Percentiles rank a stretch among this genome's conserved stretches.
Conservation (phyloP, 2,329 filamentous ascomycete genomes). For the Madurella fahalii region DNA sequence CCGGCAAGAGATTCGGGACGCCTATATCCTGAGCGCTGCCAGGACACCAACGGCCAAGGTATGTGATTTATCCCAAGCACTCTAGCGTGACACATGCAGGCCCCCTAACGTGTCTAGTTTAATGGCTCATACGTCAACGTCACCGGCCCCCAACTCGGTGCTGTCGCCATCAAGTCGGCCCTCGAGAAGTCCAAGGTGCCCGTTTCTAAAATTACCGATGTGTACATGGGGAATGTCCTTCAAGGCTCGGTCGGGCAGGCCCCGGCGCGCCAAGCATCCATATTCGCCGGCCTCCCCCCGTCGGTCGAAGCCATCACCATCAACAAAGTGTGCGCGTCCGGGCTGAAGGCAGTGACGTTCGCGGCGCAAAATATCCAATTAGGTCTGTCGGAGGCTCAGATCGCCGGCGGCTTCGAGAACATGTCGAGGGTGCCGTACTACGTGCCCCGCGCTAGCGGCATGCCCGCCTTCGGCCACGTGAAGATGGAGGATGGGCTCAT, state of each 20-base stretch:
- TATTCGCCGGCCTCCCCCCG: constrained; percentile 81
- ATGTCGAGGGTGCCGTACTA: constrained; percentile 96
- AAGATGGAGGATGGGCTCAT: constrained; percentile 88
- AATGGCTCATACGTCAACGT: constrained; percentile 86
- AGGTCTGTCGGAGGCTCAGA: constrained; percentile 78
- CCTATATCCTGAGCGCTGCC: constrained; percentile 87
- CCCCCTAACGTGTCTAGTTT: constrained; percentile 59
- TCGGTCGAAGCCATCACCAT: constrained; percentile 84
- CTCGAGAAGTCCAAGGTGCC: constrained; percentile 83
- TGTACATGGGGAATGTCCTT: constrained; percentile 97
- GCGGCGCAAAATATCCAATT: constrained; percentile 94
- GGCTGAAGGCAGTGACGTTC: constrained; percentile 84
- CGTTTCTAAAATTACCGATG: constrained; percentile 74
- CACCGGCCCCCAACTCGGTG: constrained; percentile 81
- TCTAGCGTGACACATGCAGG: background rate
- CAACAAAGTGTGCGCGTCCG: constrained; percentile 97
- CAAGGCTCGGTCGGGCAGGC: constrained; percentile 81
- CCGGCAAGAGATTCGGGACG: constrained; percentile 73
- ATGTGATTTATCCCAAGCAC: background rate
- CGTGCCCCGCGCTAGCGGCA: constrained; percentile 71
- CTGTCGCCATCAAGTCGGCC: constrained; percentile 86
- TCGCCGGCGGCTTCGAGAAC: constrained; percentile 97
- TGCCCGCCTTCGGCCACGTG: constrained; percentile 82
- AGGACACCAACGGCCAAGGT: constrained; percentile 90
- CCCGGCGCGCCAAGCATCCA: constrained; percentile 82